Evolutionary conservation across 495 filamentous ascomycete genomes (phyloP).

Genomic region (Aspergillus carlsbadensis): DNA sequence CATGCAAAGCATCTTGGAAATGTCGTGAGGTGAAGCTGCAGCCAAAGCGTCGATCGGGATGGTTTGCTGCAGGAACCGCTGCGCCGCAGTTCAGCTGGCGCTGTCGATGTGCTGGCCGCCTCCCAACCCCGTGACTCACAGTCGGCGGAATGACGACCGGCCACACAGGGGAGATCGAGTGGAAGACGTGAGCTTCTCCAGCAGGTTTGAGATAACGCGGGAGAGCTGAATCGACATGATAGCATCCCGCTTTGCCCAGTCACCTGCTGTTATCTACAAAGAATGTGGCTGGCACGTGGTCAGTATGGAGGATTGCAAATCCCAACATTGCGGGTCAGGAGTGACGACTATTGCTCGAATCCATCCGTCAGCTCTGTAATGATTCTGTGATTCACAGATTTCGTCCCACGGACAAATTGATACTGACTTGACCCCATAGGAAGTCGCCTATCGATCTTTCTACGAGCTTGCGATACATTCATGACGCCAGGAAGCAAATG

Average conservation of each 20-base stretch:
- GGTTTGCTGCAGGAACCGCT: slow-evolving; percentile 20
- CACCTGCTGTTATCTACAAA: neutral
- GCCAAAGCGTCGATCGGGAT: slow-evolving; percentile 10
- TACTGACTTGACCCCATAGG: neutral
- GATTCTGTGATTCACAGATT: neutral
- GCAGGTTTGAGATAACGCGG: neutral
- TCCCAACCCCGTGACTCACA: slow-evolving; percentile 11
- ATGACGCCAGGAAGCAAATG: neutral
- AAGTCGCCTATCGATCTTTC: neutral
- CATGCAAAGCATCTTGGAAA: neutral
- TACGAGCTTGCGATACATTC: neutral
- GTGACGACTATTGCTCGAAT: too few relatives aligned
- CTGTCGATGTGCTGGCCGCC: slow-evolving; percentile 1
- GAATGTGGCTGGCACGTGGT: neutral
- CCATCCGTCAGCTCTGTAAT: neutral
- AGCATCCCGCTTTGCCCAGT: neutral
- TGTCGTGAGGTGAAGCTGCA: slow-evolving; percentile 14
- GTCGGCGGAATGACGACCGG: neutral
- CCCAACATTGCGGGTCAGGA: neutral
- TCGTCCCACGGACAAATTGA: neutral
- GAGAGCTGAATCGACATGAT: neutral
- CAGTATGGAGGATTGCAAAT: too few relatives aligned
- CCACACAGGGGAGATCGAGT: neutral
- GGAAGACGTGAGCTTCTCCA: neutral
- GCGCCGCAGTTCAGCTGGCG: slow-evolving; percentile 14